phyloP scores from a whole-genome alignment of 2,329 filamentous ascomycete species.

The Periconia sp. region DNA sequence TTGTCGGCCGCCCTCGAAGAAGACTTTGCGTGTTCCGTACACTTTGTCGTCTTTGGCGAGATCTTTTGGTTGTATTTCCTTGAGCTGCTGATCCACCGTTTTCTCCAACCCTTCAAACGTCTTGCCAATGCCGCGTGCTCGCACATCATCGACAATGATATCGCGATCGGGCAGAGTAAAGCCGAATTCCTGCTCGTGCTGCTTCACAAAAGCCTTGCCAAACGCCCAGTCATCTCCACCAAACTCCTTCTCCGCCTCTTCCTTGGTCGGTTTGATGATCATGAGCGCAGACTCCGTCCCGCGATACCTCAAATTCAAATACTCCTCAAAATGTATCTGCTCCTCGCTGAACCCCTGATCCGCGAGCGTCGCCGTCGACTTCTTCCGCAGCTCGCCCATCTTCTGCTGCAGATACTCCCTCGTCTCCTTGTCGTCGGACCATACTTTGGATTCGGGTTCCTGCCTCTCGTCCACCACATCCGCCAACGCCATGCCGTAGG shows the following conservation, averaged over 20 bases:
- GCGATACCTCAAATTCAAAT: constrained; percentile 89
- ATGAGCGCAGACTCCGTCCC: constrained; percentile 91
- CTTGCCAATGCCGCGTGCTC: constrained; percentile 85
- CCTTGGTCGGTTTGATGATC: constrained; percentile 72
- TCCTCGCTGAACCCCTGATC: constrained; percentile 78
- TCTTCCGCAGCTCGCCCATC: constrained; percentile 78
- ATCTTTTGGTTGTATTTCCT: constrained; percentile 64
- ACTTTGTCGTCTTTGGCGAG: constrained; percentile 61
- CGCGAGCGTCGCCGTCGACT: constrained; percentile 65
- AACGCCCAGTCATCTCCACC: constrained; percentile 76
- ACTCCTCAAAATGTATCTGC: constrained; percentile 83
- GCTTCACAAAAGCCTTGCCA: constrained; percentile 78
- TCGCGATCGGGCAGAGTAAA: constrained; percentile 85
- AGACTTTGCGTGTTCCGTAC: constrained; percentile 70
- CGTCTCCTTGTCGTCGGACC: constrained; percentile 60
- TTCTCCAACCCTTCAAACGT: constrained; percentile 78
- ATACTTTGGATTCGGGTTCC: constrained; percentile 67
- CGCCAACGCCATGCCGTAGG: constrained; percentile 89
- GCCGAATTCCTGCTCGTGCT: constrained; percentile 90
- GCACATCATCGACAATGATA: constrained; percentile 87
- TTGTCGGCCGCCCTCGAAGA: constrained; percentile 78
- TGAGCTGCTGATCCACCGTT: constrained; percentile 82
- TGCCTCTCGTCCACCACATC: constrained; percentile 92
- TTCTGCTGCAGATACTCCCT: constrained; percentile 68
- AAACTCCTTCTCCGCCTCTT: constrained; percentile 62